These are phyloP conservation scores for Starmerella bombicola DNA, from an alignment of 805 yeast species.

Conservation along the genomic window DNA sequence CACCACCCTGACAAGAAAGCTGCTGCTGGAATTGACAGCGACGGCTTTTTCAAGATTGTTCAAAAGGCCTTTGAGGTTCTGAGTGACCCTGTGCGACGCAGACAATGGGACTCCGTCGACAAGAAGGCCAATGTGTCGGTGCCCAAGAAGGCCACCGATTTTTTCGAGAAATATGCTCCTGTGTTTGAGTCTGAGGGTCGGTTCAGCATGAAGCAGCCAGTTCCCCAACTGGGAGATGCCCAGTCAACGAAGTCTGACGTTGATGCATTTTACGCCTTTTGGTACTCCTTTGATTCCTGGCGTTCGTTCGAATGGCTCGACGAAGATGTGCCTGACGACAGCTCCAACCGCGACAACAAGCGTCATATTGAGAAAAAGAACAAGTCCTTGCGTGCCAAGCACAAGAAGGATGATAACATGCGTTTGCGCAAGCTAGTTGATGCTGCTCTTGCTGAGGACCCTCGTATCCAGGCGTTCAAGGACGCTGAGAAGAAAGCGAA, in stretches of 20 bases:
- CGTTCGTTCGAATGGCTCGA: conserved; percentile 94
- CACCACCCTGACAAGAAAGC: conserved; percentile 99
- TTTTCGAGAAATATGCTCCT: conserved; percentile 85
- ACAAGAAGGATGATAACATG: conserved; percentile 93
- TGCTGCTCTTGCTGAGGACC: conserved; percentile 81
- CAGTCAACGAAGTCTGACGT: conserved; percentile 66
- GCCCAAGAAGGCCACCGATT: conserved; percentile 62
- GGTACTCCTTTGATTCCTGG: conserved; percentile 95
- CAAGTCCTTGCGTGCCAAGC: conserved; percentile 91
- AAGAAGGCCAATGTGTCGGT: conserved; percentile 72
- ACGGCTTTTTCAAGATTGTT: conserved; percentile 93
- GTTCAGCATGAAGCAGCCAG: conserved; percentile 85
- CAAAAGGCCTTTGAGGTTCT: conserved; percentile 91
- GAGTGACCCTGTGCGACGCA: conserved; percentile 74
- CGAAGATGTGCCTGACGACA: conserved; percentile 98
- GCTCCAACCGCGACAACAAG: conserved; percentile 98
- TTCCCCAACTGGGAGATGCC: conserved; percentile 63
- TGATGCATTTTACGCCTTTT: conserved; percentile 79
- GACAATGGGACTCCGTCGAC: conserved; percentile 93
- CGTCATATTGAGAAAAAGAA: conserved; percentile 97
- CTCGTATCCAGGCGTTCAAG: conserved; percentile 86
- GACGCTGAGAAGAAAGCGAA: conserved; percentile 90
- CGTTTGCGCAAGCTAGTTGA: conserved; percentile 76
- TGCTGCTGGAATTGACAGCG: conserved; percentile 77
- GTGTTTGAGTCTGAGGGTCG: conserved; percentile 83